Base-by-base conservation (phyloP, 768 basidiomycete genomes). In the Chiua virens region DNA sequence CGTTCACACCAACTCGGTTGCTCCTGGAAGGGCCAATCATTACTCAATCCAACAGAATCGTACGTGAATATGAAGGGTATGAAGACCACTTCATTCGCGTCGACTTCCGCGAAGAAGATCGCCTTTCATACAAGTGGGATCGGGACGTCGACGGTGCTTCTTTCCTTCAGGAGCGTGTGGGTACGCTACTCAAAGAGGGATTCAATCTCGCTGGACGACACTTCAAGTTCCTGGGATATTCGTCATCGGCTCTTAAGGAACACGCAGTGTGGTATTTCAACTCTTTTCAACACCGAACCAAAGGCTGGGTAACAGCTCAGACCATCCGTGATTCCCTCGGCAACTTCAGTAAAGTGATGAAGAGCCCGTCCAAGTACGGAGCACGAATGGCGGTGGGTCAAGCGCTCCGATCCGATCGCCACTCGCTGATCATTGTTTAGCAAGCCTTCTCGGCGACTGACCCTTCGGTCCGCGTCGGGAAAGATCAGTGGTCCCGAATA, bases 381-480 rank as follows among this genome's bases (percentile, higher is more conserved):
- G 92, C 92, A 14, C 80, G 92, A 18, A 71, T 93, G 51, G 85
- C 87, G 8, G 67, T 71, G 20, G 25, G 67, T 49, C 36, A 42
- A 28, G 13, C 14, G 15, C 9, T 2, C 5, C 11, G 18, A 17
- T 11, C 8, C 3, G 15, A 23, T 46, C 3, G 21, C 8, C 27
- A 21, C 25, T 36, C 22, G 18, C 52, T 65, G 20, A 69, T 5
- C 6, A 8, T 56, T 20, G 13, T 18, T 30, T 40, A 69, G 68
- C 91, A 91, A 69, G 87, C 88, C 1, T 92, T 94, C 60, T 89
- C 88, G 0, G 85, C 87, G 3, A 94, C 92, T 2, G 84, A 89
- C 54, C 80, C 84, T 0, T 87, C 87, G 1, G 81, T 91, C 18
- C 66, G 63, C 20, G 81, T 92, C 43, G 50, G 55, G 8, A 67